These are phyloP conservation scores for Penicillium manginii DNA, from an alignment of 495 filamentous ascomycete species.

Conservation along the genomic window DNA sequence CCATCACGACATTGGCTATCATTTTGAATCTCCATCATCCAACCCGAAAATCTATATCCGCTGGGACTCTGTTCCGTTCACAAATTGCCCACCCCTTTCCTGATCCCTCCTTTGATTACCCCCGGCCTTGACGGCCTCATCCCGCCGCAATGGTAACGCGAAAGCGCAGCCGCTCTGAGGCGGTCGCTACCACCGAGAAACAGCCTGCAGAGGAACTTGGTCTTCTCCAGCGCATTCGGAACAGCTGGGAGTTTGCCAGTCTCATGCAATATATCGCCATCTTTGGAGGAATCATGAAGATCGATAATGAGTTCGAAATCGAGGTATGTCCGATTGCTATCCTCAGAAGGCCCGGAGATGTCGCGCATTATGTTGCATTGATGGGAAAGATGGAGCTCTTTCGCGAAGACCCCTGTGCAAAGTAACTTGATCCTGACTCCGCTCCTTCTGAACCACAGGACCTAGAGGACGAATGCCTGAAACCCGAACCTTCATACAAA, in stretches of 20 bases:
- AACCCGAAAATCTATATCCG: neutral
- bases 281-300: constrained; percentile 86
- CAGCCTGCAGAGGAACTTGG: constrained; percentile 52
- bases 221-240: constrained; percentile 72
- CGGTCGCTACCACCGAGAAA: constrained; percentile 51
- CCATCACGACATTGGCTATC: neutral
- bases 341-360: neutral
- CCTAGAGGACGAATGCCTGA: constrained; percentile 85
- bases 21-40: neutral
- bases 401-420: neutral
- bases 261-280: constrained; percentile 90
- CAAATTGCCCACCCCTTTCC: neutral
- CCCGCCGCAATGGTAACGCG: constrained; percentile 56
- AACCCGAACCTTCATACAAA: constrained; percentile 69
- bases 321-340: constrained; percentile 61
- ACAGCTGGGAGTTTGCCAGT: constrained; percentile 94
- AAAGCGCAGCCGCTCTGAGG: constrained; percentile 76
- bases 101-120: constrained; percentile 4
- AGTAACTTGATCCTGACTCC: constrained; percentile 15
- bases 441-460: constrained; percentile 58
- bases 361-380: constrained; percentile 15
- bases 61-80: neutral
- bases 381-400: constrained; percentile 6
- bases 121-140: constrained; percentile 34
- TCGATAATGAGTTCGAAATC: constrained; percentile 82